Evolutionary conservation across 2,329 filamentous ascomycete species (phyloP), one percentile per base, ranked within the genome.

Genomic region (Aspergillus glaucus): DNA sequence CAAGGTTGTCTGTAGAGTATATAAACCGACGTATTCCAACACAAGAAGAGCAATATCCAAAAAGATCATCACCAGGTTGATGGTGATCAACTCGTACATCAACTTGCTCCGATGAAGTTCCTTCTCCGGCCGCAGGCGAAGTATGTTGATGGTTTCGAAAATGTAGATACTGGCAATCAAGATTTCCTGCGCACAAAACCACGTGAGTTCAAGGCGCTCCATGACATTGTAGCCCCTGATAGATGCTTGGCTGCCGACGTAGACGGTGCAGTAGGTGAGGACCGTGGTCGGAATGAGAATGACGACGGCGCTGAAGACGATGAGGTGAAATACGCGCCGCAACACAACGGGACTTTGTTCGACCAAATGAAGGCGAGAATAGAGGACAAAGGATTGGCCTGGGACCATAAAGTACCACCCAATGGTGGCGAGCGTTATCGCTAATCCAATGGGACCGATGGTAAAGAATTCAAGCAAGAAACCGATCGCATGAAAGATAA

Each of bases 341-440:
- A 84, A 64, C 2, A 77, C 59, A 0, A 58, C 63, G 4, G 65
- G 66, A 41, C 75, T 78, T 41, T 74, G 74, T 1, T 79, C 67
- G n/a, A 85, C 71, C 7, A 85, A 68, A 56, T 84, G 80, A 1
- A 85, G 73, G 6, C 81, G 75, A 0, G 80, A 84, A 68, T 80
- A 85, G 1, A 85, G 69, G 1, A 85, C 81, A n/a, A 84, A 55
- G 0, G 77, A 78, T 59, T 82, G 79, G 2, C 80, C 80, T 2
- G 80, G 80, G 1, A 84, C 76, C 78, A 84, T 82, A 6, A 70
- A 55, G 53, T 77, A 77, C 72, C 81, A 79, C 9, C 79, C 80
- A 50, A 84, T 55, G 4, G 71, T 72, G 34, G 76, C 67, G 2
- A 76, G 51, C 6, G 70, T 65, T 19, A 71, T 60, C 3, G 61